Base-by-base conservation (phyloP, 2,329 filamentous ascomycete genomes). In the Phialocephala subalpina region DNA sequence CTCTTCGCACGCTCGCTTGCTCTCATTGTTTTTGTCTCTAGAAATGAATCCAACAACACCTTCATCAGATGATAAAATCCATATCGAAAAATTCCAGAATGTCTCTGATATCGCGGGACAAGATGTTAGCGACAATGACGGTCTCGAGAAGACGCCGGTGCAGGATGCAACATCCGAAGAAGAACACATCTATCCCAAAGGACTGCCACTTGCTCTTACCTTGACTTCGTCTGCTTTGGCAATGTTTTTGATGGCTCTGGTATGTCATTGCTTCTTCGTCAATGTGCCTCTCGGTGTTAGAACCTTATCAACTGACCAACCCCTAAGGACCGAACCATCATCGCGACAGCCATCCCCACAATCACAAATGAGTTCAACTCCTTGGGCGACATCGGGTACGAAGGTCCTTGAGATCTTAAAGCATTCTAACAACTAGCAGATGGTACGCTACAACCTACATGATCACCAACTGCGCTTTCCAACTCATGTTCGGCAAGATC, bases 281-380 rank as follows among this genome's bases (percentile, higher is more conserved):
- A 20, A 22, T 33, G 29, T 33, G 4, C 4, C 4, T n/a, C 16
- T 12, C 14, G 3, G 4, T 7, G 12, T 47, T 47, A 47, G 9
- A 22, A 22, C n/a, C 3, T 6, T 49, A 14, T 49, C 45, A 25
- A 49, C n/a, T 22, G 20, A 49, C 45, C 45, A 42, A 42, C 12
- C 18, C 38, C 47, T n/a, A 33, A 52, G 70, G 75, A 77, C 66
- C 70, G 73, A 69, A 76, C 68, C n/a, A 73, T 75, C 58, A 65
- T 72, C 49, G 71, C 73, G 2, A 77, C 76, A 7, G 78, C 78
- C 2, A 77, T 79, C 33, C 78, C 78, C 14, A 73, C 74, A 35
- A 80, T 80, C 55, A 79, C 77, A 11, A 52, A 69, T 42, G 70
- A 75, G n/a, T 78, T 80, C 57, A 70, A 78, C 25, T 74, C 75